Conservation (phyloP, 768 basidiomycete genomes). For the Xerocomus spinulosus region DNA sequence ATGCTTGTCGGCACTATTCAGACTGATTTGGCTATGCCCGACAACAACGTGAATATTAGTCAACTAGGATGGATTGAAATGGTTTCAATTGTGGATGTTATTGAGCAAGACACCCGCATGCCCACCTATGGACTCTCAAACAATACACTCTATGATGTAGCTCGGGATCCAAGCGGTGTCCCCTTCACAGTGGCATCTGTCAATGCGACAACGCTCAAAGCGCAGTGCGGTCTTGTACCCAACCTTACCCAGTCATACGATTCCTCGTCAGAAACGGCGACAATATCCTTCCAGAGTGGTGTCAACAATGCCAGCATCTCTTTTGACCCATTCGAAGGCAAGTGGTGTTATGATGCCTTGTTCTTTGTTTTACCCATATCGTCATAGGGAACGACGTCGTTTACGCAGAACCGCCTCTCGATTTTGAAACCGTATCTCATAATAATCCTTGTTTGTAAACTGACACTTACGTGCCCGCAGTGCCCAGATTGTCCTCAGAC, state of each 20-base stretch:
- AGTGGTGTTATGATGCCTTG: background rate
- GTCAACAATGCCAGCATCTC: background rate
- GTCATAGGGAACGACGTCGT: background rate
- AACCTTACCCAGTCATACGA: no score
- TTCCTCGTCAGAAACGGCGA: no score
- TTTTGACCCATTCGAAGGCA: background rate
- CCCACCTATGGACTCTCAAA: background rate
- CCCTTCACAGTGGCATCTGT: background rate
- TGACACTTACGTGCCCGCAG: background rate
- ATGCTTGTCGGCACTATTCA: background rate
- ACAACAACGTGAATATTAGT: background rate
- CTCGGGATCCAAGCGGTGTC: background rate
- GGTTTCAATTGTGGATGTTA: background rate
- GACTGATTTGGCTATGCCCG: background rate
- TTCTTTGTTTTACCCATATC: background rate
- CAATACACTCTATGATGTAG: background rate
- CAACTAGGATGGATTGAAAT: background rate
- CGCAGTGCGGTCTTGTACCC: no score
- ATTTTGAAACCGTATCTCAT: no score
- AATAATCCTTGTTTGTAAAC: no score
- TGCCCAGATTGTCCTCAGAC: background rate
- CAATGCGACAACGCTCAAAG: background rate
- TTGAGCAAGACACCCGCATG: background rate
- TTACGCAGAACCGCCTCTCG: no score
- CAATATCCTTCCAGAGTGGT: background rate